Evolutionary conservation across 78 protist species (phyloP), one percentile per base, ranked within the genome.

Genomic region (Dictyostelium citrinum): DNA sequence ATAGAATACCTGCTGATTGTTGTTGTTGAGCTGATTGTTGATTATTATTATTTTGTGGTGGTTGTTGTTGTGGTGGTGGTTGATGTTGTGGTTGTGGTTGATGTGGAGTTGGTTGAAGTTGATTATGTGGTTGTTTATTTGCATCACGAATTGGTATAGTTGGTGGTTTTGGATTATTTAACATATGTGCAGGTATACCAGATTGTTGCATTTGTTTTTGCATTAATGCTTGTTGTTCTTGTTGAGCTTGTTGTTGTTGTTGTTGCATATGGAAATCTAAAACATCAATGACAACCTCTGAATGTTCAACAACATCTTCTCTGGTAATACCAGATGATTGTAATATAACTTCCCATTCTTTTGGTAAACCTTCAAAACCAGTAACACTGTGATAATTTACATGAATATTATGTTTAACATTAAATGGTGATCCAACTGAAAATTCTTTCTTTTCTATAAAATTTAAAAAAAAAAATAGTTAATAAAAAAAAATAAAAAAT

Each of bases 301-400:
- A 77, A 61, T 95, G 81, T 35, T 39, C 95, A 20, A 76, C 74
- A 33, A 83, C 96, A 60, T 95, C 93, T 1, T 85, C 90, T 51
- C 64, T 95, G 11, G 92, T 81, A 60, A 95, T 95, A 80, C 94
- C 95, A 35, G 91, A 84, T 24, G 95, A 46, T 46, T 46, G 67
- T 41, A 95, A 71, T 11, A 82, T 29, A 76, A 90, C 74, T 67
- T 95, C 97, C 97, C 97, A 95, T 82, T 95, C 96, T 49, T 74
- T 75, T 27, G 97, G 97, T 29, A 95, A 85, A 61, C 97, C 97
- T 33, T 82, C 90, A 71, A 95, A 95, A 58, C 97, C 97, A 51
- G 97, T 95, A 20, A 61, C 68, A 60, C 84, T 35, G 43, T 95
- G 91, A 67, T 58, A 95, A 70, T 84, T 90, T 75, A 95, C 97